Evolutionary conservation across 345 rosid genomes (phyloP), one percentile per base, ranked within the genome.

Genomic region (Ailanthus altissimus): DNA sequence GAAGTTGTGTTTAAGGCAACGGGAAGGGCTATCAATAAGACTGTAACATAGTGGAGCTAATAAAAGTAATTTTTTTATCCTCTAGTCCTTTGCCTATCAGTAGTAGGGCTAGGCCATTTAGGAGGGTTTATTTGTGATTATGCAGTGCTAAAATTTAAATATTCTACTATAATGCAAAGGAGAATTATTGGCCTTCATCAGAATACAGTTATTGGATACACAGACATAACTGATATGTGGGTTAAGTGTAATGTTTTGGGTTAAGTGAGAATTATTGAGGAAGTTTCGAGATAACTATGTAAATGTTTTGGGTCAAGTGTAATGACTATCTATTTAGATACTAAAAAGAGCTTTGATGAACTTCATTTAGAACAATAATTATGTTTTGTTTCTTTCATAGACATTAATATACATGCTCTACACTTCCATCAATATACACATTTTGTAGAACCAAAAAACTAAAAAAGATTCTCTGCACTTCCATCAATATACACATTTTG

Each of bases 21-120:
- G 99, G 99, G 98, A 73, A 87, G 92, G 84, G 99, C 99, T 81
- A 95, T 95, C 80, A 95, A 90, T 84, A 95, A 95, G 86, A 93
- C 93, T 75, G 97, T 95, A 68, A 88, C 92, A 95, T 92, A 20
- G 99, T 88, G 87, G 99, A 95, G 88, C 83, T 95, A 25, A 88
- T 95, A 56, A 93, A 93, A 93, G 99, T 93, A 78, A 54, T n/a
- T 62, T 61, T 72, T n/a, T 73, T 9, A 5, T 28, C 5, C 26
- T 5, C 49, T 7, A 26, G 16, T 45, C 46, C 1, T 59, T 16
- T 69, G 47, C 23, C 10, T 36, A 3, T 47, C 40, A 54, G 20
- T 51, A 13, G 25, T 32, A 15, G 56, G n/a, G 54, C 28, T 56
- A 15, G 65, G 16, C 11, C 20, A 36, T 66, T 32, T 74, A 43